Base-by-base conservation (phyloP, 2,329 filamentous ascomycete species). In the Epichloe brachyelytri region DNA sequence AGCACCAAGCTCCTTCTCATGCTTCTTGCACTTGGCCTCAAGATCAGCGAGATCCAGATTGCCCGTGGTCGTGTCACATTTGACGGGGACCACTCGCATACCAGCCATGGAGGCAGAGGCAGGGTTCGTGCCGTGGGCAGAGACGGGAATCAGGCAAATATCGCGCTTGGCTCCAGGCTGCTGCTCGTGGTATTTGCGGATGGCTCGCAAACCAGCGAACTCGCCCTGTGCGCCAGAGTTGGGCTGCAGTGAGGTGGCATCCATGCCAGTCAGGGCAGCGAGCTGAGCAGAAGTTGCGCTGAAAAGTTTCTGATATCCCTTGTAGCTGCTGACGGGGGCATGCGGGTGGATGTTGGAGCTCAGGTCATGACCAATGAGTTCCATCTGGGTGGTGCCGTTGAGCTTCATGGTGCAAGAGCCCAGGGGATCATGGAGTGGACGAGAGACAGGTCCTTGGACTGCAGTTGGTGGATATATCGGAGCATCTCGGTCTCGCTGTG, bases 371-470 rank as follows among this genome's bases (percentile, higher is more conserved):
- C 86, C 86, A 51, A 96, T 77, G 7, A 90, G 85, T 15, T 86
- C 78, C 91, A 97, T 96, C 71, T 96, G 88, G 0, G 87, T 87
- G 3, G 90, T 93, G 41, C 86, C 87, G 66, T 96, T 96, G 49
- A 96, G 81, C 75, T 97, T 97, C 91, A 97, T 97, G 14, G 91
- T 97, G 74, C 91, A 97, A 1, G 91, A 96, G 19, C 91, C 91
- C 1, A 97, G 79, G 2, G 89, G 54, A 97, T 97, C 91, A 97
- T 97, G 15, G 90, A 96, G 71, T 97, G 91, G 2, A 90, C 87
- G 5, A 96, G 76, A 1, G 91, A 96, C 14, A 97, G 73, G 64
- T 97, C 91, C 73, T 95, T 96, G 48, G 89, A 95, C 65, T 95
- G 86, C 5, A 97, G 76, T 64, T 95, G 88, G 64, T 91, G 78